phyloP scores from a whole-genome alignment of 129 eudicot genomes.

The Pulicaria dysenterica region DNA sequence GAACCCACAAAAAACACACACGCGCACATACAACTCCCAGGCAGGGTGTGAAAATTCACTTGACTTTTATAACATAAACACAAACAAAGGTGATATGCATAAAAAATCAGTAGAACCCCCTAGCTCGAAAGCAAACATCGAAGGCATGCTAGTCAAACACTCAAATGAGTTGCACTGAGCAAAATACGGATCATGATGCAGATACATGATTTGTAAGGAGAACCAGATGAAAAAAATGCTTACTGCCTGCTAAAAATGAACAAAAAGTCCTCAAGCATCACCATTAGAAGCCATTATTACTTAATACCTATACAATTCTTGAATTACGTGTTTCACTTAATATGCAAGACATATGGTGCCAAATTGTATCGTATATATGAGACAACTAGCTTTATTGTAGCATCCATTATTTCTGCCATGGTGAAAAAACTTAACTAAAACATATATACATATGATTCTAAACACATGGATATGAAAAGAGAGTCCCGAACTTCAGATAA shows the following conservation, averaged over 20 bases:
- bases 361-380: background rate
- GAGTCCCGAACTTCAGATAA: background rate
- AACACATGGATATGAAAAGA: background rate
- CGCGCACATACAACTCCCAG: no score
- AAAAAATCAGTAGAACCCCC: background rate
- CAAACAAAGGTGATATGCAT: background rate
- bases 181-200: background rate
- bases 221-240: background rate
- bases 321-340: background rate
- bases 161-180: constrained; percentile 4
- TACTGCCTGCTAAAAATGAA: background rate
- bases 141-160: background rate
- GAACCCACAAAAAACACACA: no score
- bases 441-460: background rate
- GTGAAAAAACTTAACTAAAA: background rate
- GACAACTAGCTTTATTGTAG: background rate
- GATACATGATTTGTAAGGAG: background rate
- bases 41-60: background rate
- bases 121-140: background rate
- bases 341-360: background rate
- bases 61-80: background rate
- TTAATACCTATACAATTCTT: constrained; percentile 17
- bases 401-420: background rate
- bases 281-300: constrained; percentile 1
- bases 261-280: constrained; percentile 7